Percentiles rank a stretch among this genome's conserved stretches.
Conservation (phyloP, 768 basidiomycete species). For the Tulasnella sp. region DNA sequence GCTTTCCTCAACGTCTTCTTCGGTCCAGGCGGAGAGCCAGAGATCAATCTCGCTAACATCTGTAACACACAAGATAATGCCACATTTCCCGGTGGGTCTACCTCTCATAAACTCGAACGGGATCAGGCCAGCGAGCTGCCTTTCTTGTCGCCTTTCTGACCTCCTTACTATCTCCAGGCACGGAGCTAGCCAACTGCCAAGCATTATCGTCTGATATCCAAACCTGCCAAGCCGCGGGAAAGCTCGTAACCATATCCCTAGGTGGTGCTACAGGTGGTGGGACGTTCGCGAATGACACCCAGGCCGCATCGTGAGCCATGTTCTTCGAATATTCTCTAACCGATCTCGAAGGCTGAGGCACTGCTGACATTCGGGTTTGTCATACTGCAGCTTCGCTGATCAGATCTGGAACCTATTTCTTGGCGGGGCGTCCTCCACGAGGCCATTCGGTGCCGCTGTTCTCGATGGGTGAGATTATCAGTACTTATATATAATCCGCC, state of each 20-base stretch:
- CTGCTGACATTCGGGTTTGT: not conserved
- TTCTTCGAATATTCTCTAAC: no score
- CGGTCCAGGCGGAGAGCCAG: conserved; percentile 47
- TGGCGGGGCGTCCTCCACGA: conserved; percentile 47
- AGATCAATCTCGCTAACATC: conserved; percentile 54
- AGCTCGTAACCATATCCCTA: conserved; percentile 38
- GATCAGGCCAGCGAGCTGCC: no score
- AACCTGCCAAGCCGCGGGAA: conserved; percentile 53
- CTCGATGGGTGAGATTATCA: no score
- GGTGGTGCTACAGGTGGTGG: conserved; percentile 52
- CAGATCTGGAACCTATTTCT: conserved; percentile 60
- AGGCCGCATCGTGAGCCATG: conserved; percentile 30
- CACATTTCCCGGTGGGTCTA: conserved; percentile 28
- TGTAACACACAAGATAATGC: conserved; percentile 8
- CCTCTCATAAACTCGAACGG: not conserved
- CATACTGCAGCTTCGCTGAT: conserved; percentile 14
- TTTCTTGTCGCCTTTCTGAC: no score
- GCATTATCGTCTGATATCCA: conserved; percentile 50
- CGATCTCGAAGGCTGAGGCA: no score
- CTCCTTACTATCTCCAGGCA: not conserved
- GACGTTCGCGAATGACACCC: conserved; percentile 42
- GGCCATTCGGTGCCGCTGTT: conserved; percentile 61
- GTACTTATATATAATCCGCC: conserved; percentile 27
- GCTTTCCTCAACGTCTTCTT: conserved; percentile 59
- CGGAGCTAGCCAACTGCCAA: conserved; percentile 44